These are phyloP conservation scores for Rutstroemia sydowiana DNA, from an alignment of 2,329 filamentous ascomycete genomes.

Conservation along the genomic window DNA sequence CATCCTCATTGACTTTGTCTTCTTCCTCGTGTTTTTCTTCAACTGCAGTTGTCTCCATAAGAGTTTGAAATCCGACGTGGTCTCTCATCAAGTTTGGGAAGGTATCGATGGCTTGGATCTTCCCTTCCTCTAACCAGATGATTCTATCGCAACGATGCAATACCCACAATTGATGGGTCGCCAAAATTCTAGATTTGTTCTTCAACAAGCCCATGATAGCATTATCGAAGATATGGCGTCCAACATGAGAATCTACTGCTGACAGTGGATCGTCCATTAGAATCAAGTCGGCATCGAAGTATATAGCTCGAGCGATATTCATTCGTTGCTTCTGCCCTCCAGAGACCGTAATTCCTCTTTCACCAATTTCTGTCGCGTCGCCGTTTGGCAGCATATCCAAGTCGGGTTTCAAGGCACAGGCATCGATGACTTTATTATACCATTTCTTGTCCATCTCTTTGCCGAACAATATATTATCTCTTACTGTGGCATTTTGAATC, in stretches of 20 bases:
- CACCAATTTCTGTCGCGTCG: slow-evolving; percentile 87
- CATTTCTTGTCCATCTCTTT: slow-evolving; percentile 67
- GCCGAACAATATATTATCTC: slow-evolving; percentile 86
- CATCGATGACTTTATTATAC: slow-evolving; percentile 58
- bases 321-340: slow-evolving; percentile 92
- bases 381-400: slow-evolving; percentile 88
- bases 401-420: slow-evolving; percentile 77
- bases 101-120: slow-evolving; percentile 77
- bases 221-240: slow-evolving; percentile 79
- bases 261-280: slow-evolving; percentile 64
- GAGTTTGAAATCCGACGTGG: slow-evolving; percentile 65
- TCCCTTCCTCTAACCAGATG: slow-evolving; percentile 84
- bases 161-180: slow-evolving; percentile 93
- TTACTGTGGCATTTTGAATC: slow-evolving; percentile 88
- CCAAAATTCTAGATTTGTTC: slow-evolving; percentile 83
- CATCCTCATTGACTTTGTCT: slow-evolving; percentile 40
- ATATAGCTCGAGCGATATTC: slow-evolving; percentile 80
- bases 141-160: slow-evolving; percentile 85
- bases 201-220: slow-evolving; percentile 84
- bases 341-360: slow-evolving; percentile 90
- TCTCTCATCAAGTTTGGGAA: slow-evolving; percentile 80
- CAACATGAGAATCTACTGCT: slow-evolving; percentile 63
- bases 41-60: slow-evolving; percentile 80
- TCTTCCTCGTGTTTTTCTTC: slow-evolving; percentile 53
- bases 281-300: slow-evolving; percentile 62